These are phyloP conservation scores for Acer negundo DNA, from an alignment of 345 rosid genomes.

Conservation along the genomic window DNA sequence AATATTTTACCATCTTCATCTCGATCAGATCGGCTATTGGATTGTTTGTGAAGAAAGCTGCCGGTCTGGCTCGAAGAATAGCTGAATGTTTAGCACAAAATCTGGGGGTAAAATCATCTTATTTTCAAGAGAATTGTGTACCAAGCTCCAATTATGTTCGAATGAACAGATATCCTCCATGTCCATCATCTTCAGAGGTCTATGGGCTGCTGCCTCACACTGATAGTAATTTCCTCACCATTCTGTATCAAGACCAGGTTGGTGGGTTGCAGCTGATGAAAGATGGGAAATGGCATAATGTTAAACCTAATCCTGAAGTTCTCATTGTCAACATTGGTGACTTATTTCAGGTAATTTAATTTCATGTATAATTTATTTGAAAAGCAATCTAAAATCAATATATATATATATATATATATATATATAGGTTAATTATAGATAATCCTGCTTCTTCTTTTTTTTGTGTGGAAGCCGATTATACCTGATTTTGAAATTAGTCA, in stretches of 20 bases:
- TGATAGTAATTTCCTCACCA: conserved; percentile 63
- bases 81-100: conserved; percentile 46
- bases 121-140: conserved; percentile 46
- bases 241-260: conserved; percentile 57
- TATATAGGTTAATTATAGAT: no score
- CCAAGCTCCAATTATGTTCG: conserved; percentile 50
- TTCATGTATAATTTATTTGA: not conserved
- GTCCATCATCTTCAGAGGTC: conserved; percentile 47
- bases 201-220: conserved; percentile 82
- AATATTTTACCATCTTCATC: not conserved
- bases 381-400: not conserved
- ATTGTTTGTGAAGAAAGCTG: conserved; percentile 37
- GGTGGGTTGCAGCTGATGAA: conserved; percentile 69
- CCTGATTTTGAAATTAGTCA: not conserved
- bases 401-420: no score
- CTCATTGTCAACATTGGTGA: conserved; percentile 73
- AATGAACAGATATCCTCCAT: conserved; percentile 77
- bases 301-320: conserved; percentile 60
- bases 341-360: conserved; percentile 58
- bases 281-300: conserved; percentile 61
- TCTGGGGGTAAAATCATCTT: conserved; percentile 39
- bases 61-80: conserved; percentile 43
- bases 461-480: no score
- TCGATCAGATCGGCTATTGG: conserved; percentile 42
- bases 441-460: no score